Conservation (phyloP, 495 filamentous ascomycete species). For the Ascodesmis nigricans region DNA sequence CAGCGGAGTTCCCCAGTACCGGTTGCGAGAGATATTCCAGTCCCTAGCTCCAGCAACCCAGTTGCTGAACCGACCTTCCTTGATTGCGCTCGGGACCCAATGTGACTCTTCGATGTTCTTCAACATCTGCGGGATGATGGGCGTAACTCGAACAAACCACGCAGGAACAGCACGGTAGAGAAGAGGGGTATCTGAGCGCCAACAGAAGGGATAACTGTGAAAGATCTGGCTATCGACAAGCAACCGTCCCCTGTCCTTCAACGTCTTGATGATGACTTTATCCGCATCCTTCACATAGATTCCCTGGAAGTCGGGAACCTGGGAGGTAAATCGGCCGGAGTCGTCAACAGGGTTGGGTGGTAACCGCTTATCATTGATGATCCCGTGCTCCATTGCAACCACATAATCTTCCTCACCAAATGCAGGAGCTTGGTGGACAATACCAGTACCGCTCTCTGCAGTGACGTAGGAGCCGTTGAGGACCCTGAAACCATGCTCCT, state of each 20-base stretch:
- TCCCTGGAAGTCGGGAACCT: constrained; percentile 66
- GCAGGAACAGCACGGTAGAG: constrained; percentile 87
- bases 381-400: constrained; percentile 51
- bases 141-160: constrained; percentile 81
- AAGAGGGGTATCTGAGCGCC: constrained; percentile 81
- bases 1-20: constrained; percentile 93
- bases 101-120: constrained; percentile 73
- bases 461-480: constrained; percentile 79
- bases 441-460: constrained; percentile 76
- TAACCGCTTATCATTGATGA: constrained; percentile 51
- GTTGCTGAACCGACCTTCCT: constrained; percentile 67
- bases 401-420: constrained; percentile 97
- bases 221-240: constrained; percentile 77
- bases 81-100: constrained; percentile 85
- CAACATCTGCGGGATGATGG: constrained; percentile 75
- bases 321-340: constrained; percentile 53
- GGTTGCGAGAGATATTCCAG: constrained; percentile 90
- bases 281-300: constrained; percentile 89
- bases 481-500: constrained; percentile 66
- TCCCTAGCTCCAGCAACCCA: constrained; percentile 87
- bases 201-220: constrained; percentile 91
- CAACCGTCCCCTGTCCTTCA: constrained; percentile 59
- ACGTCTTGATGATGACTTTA: constrained; percentile 77
- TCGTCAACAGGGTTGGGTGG: constrained; percentile 85
- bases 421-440: constrained; percentile 87